A percentile compares a stretch with the other conserved stretches of the same genome.
These are phyloP conservation scores for Alloteropsis angusta DNA, from an alignment of 202 grass and related monocot genomes.

Conservation along the genomic window DNA sequence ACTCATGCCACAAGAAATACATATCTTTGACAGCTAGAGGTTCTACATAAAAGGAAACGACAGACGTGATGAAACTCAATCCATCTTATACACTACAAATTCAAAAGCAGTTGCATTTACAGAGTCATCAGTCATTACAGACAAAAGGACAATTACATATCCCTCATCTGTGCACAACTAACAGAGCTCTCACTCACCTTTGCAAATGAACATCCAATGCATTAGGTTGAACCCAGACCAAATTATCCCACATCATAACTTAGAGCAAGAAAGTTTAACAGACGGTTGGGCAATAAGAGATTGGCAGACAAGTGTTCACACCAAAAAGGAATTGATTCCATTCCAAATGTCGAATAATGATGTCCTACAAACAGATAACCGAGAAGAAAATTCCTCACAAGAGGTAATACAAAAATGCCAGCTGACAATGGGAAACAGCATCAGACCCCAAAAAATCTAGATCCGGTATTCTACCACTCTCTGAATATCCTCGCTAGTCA, in stretches of 20 bases:
- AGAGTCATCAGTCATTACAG: not conserved
- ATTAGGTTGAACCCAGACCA: not conserved
- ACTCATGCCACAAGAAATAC: not conserved
- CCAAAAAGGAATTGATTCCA: conserved; percentile 12
- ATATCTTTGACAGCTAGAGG: too few relatives aligned
- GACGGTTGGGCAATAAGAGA: not conserved
- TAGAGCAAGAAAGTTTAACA: not conserved
- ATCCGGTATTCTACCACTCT: conserved; percentile 17
- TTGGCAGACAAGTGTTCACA: not conserved
- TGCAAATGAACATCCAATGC: not conserved
- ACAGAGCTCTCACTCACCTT: not conserved
- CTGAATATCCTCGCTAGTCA: conserved; percentile 27
- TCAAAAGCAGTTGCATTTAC: not conserved
- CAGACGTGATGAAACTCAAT: not conserved
- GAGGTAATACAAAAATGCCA: conserved; percentile 33
- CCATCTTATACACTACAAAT: not conserved
- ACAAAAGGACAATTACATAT: not conserved
- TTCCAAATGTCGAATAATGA: conserved; percentile 26
- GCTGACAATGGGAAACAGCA: conserved; percentile 21
- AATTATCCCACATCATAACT: not conserved
- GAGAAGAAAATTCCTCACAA: conserved; percentile 17
- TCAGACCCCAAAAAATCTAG: conserved; percentile 7
- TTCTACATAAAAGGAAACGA: too few relatives aligned
- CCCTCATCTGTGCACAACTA: not conserved
- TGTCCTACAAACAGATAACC: conserved; percentile 7